Evolutionary conservation across 495 filamentous ascomycete genomes (phyloP).

Genomic region (Aspergillus campestris): DNA sequence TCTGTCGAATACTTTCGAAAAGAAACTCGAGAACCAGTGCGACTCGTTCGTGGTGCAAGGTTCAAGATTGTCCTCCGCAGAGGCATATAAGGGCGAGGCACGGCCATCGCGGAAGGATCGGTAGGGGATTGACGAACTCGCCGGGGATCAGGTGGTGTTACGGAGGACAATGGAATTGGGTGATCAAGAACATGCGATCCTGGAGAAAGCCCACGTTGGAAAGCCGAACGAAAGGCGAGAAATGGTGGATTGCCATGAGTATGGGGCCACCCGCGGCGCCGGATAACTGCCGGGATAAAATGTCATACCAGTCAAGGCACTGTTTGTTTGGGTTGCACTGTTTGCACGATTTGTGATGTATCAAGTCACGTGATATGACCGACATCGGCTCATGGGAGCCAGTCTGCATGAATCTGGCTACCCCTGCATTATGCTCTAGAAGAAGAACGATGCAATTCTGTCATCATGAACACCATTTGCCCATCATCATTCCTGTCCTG

Average conservation of each 20-base stretch:
- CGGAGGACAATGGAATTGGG: background rate
- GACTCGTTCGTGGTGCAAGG: conserved; percentile 17
- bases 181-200: background rate
- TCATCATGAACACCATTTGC: too few relatives aligned
- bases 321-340: conserved; percentile 13
- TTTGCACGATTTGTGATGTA: conserved; percentile 12
- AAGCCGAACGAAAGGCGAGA: background rate
- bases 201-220: background rate
- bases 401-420: too few relatives aligned
- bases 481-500: too few relatives aligned
- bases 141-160: conserved; percentile 8
- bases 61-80: conserved; percentile 30
- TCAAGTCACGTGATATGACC: too few relatives aligned
- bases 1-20: conserved; percentile 27
- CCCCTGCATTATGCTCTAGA: too few relatives aligned
- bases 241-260: background rate
- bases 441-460: too few relatives aligned
- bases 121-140: conserved; percentile 10
- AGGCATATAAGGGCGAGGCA: conserved; percentile 28
- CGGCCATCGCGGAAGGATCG: conserved; percentile 21
- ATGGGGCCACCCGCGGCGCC: conserved; percentile 14
- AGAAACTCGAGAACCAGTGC: conserved; percentile 10
- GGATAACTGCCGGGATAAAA: background rate
- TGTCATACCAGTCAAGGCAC: conserved; percentile 1
- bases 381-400: too few relatives aligned